Conservation (phyloP, 129 eudicot genomes). For the Centaurea solstitialis region DNA sequence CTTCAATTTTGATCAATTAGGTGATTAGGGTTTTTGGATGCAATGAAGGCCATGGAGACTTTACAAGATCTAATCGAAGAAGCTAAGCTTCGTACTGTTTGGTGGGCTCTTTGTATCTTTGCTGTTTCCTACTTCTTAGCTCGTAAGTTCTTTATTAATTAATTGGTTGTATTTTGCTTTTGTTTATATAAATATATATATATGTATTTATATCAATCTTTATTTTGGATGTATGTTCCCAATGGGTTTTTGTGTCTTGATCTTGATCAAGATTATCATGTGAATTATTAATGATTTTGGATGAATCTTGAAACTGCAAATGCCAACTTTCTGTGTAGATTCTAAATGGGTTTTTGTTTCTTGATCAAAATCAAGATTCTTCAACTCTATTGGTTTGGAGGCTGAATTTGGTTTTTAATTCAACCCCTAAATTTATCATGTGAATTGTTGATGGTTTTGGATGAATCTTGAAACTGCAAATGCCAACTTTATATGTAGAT, state of each 20-base stretch:
- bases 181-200: not conserved
- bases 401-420: not conserved
- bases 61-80: constrained; percentile 90
- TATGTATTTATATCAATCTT: not conserved
- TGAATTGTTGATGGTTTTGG: not conserved
- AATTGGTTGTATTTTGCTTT: too few species aligned
- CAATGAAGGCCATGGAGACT: constrained; percentile 69
- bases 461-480: constrained; percentile 12
- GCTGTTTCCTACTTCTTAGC: constrained; percentile 78
- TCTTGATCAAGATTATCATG: not conserved
- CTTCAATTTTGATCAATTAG: constrained; percentile 7
- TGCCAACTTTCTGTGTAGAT: not conserved
- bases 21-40: constrained; percentile 33
- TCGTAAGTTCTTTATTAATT: constrained; percentile 49
- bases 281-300: not conserved
- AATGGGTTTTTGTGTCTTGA: not conserved
- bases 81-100: constrained; percentile 87
- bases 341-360: not conserved
- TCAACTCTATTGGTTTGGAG: not conserved
- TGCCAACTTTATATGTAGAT: not conserved
- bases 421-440: not conserved
- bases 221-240: not conserved
- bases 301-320: constrained; percentile 12
- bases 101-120: constrained; percentile 92
- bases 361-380: constrained; percentile 1